Conservation (phyloP, 1,284 basidiomycete species). For the Cutaneotrichosporon cutaneum region DNA sequence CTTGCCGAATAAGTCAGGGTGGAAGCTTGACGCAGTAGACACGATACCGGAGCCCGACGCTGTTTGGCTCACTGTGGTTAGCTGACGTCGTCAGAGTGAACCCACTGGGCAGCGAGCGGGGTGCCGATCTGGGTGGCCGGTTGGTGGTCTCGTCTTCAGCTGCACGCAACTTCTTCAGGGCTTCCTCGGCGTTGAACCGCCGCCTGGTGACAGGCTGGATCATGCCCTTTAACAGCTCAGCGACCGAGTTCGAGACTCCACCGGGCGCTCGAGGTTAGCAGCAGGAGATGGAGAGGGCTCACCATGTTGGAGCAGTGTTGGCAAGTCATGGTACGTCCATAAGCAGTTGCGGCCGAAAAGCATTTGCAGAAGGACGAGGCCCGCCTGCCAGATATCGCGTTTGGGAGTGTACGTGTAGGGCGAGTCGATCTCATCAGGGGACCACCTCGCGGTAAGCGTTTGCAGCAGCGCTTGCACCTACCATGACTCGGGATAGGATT, state of each 20-base stretch:
- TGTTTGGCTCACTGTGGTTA: conserved; percentile 4
- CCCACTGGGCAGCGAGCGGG: conserved; percentile 10
- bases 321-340: conserved; percentile 39
- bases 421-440: conserved; percentile 50
- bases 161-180: conserved; percentile 33
- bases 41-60: neutral
- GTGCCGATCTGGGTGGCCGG: conserved; percentile 9
- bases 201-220: conserved; percentile 44
- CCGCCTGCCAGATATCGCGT: conserved; percentile 52
- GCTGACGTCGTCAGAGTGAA: neutral
- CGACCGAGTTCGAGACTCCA: conserved; percentile 32
- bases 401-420: conserved; percentile 46
- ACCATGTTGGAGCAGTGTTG: conserved; percentile 44
- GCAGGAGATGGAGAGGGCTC: conserved; percentile 1
- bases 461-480: conserved; percentile 18
- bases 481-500: conserved; percentile 45
- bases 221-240: conserved; percentile 40
- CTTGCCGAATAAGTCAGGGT: conserved; percentile 31
- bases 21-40: conserved; percentile 14
- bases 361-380: conserved; percentile 46
- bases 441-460: conserved; percentile 32
- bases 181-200: conserved; percentile 47
- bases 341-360: conserved; percentile 44
- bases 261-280: conserved; percentile 24
- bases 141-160: conserved; percentile 32